Conservation (phyloP, 208 protist species). For the Acanthamoeba culbertsoni region DNA sequence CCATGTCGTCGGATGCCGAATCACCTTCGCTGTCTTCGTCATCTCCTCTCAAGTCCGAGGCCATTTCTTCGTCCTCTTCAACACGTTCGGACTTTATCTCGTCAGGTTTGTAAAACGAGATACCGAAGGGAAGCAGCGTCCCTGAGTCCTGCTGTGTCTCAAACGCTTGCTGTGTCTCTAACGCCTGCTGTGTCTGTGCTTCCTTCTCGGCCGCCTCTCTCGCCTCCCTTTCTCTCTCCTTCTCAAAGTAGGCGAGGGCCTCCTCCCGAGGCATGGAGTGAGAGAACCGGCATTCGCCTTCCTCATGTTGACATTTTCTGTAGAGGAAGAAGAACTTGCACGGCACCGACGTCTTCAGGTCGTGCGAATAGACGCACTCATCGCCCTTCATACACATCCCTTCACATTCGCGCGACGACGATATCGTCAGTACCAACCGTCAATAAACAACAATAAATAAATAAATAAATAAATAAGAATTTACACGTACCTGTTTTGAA, state of each 20-base stretch:
- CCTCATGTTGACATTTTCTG: not conserved
- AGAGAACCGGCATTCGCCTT: conserved; percentile 14
- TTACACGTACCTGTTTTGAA: not conserved
- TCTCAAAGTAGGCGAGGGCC: not conserved
- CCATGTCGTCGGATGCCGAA: not conserved
- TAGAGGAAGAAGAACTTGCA: conserved; percentile 45
- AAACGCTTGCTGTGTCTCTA: not conserved
- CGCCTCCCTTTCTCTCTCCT: not conserved
- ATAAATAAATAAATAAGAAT: not conserved
- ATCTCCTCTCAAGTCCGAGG: no score
- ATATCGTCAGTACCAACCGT: not conserved
- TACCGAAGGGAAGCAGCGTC: not conserved
- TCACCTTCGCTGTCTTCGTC: not conserved
- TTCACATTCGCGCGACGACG: not conserved
- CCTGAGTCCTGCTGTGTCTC: not conserved
- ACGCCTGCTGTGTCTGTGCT: not conserved
- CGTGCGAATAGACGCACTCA: conserved; percentile 8
- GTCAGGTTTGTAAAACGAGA: not conserved
- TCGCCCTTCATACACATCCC: not conserved
- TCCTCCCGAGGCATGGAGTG: not conserved
- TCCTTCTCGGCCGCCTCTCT: not conserved
- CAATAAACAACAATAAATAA: not conserved
- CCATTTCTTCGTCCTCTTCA: no score
- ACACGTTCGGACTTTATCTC: no score
- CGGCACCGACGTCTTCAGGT: not conserved